These are phyloP conservation scores for Clonostachys chloroleuca DNA, from an alignment of 2,329 filamentous ascomycete species.

Conservation along the genomic window DNA sequence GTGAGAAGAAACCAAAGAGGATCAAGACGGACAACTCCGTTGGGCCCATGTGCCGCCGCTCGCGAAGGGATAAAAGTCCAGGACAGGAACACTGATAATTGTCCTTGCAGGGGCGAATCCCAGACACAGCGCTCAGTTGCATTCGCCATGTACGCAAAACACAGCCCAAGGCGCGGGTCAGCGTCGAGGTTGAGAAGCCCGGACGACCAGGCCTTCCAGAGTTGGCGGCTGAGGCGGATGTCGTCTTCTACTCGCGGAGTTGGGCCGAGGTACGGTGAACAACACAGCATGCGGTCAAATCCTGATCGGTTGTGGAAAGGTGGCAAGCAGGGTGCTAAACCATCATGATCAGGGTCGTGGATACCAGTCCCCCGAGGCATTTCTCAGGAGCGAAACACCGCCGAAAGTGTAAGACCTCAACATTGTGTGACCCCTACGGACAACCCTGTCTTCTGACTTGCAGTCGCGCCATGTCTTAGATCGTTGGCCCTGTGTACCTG, in stretches of 20 bases:
- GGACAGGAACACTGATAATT: not conserved
- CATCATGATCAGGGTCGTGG: conserved; percentile 21
- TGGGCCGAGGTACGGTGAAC: conserved; percentile 59
- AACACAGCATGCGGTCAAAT: not conserved
- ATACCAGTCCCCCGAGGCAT: conserved; percentile 41
- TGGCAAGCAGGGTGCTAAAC: not conserved
- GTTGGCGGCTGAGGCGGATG: conserved; percentile 58
- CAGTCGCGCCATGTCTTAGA: conserved; percentile 17
- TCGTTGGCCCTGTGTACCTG: conserved; percentile 53
- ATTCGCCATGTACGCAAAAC: conserved; percentile 48
- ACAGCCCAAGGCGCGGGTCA: conserved; percentile 45
- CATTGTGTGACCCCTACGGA: not conserved
- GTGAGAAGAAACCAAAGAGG: conserved; percentile 22
- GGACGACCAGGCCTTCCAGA: conserved; percentile 52
- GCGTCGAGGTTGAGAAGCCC: conserved; percentile 71
- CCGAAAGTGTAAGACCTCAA: conserved; percentile 36
- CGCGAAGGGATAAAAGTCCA: not conserved
- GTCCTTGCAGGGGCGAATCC: conserved; percentile 52
- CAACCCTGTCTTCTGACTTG: not conserved
- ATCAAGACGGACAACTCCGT: no score
- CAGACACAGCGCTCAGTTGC: conserved; percentile 54
- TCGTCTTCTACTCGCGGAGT: conserved; percentile 68
- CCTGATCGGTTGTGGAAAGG: not conserved
- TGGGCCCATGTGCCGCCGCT: no score
- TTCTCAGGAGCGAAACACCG: conserved; percentile 38